Percentiles rank a stretch among this genome's conserved stretches.
These are phyloP conservation scores for Fraxinus angustifolia DNA, from an alignment of 305 asterid genomes.

Conservation along the genomic window DNA sequence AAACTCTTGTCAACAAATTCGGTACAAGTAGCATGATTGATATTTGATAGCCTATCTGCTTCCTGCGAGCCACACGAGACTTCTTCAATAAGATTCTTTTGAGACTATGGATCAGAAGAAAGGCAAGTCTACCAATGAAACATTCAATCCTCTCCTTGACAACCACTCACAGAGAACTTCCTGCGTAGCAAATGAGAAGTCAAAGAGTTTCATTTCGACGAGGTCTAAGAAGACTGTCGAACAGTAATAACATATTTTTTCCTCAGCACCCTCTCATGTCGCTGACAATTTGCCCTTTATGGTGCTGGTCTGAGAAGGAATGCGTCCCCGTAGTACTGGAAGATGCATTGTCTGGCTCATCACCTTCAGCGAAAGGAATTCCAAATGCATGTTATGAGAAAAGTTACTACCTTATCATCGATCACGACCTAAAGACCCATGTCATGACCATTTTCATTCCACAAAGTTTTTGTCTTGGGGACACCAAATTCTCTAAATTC, in stretches of 20 bases:
- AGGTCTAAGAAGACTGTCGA: background rate
- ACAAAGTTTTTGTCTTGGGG: background rate
- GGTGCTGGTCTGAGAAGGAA: slow-evolving; percentile 30
- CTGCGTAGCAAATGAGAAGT: no score
- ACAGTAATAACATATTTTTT: slow-evolving; percentile 10
- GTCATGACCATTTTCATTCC: background rate
- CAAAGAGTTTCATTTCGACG: background rate
- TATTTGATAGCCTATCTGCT: no score
- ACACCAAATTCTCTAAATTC: background rate
- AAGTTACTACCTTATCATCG: background rate
- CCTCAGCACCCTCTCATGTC: slow-evolving; percentile 38
- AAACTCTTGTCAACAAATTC: no score
- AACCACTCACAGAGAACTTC: no score
- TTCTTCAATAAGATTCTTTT: no score
- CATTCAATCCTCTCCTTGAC: background rate
- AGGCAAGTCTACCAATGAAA: background rate
- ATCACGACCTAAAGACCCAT: background rate
- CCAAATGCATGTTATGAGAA: slow-evolving; percentile 8
- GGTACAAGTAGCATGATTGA: no score
- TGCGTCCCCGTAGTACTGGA: slow-evolving; percentile 25
- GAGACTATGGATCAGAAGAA: background rate
- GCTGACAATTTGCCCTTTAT: slow-evolving; percentile 44
- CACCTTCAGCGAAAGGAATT: slow-evolving; percentile 4
- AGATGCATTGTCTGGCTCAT: slow-evolving; percentile 29
- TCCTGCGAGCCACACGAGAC: no score